These are phyloP conservation scores for Basidioascus undulatus DNA, from an alignment of 768 basidiomycete species.

Conservation along the genomic window DNA sequence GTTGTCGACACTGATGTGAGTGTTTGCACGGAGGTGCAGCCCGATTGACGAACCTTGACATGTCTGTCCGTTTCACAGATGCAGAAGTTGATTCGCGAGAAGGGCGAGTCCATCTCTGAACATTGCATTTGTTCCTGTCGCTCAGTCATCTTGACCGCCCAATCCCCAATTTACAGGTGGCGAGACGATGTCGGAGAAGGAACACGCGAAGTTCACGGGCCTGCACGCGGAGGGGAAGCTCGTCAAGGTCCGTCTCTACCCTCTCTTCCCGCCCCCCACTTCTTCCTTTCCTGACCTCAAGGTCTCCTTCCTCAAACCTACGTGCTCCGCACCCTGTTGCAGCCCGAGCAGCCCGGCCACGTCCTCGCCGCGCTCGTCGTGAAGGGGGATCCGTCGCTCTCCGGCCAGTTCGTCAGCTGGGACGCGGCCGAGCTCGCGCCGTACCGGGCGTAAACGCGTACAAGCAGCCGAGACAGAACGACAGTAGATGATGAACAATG, in stretches of 20 bases:
- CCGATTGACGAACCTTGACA: slow-evolving; percentile 23
- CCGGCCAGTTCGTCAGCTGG: slow-evolving; percentile 63
- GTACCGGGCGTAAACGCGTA: not conserved
- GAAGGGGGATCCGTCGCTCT: slow-evolving; percentile 34
- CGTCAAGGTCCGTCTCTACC: slow-evolving; percentile 46
- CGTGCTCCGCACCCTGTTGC: too few relatives aligned
- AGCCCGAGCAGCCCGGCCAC: slow-evolving; percentile 13
- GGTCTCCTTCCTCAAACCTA: not conserved
- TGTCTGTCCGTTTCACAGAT: slow-evolving; percentile 37
- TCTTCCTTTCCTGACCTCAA: not conserved
- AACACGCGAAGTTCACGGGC: slow-evolving; percentile 33
- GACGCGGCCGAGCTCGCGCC: slow-evolving; percentile 27
- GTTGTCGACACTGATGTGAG: slow-evolving; percentile 56
- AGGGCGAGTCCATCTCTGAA: slow-evolving; percentile 3
- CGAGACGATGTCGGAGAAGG: slow-evolving; percentile 28
- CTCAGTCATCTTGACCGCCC: too few relatives aligned
- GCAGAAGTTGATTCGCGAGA: slow-evolving; percentile 20
- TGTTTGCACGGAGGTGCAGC: slow-evolving; percentile 1
- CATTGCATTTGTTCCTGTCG: not conserved
- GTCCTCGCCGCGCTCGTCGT: slow-evolving; percentile 51
- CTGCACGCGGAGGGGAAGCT: slow-evolving; percentile 41
- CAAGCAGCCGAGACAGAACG: too few relatives aligned
- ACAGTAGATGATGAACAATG: too few relatives aligned
- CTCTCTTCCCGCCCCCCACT: not conserved
- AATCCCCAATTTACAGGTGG: slow-evolving; percentile 7